Evolutionary conservation across 441 rosid genomes (phyloP).

Genomic region (Bruguiera hainesii): DNA sequence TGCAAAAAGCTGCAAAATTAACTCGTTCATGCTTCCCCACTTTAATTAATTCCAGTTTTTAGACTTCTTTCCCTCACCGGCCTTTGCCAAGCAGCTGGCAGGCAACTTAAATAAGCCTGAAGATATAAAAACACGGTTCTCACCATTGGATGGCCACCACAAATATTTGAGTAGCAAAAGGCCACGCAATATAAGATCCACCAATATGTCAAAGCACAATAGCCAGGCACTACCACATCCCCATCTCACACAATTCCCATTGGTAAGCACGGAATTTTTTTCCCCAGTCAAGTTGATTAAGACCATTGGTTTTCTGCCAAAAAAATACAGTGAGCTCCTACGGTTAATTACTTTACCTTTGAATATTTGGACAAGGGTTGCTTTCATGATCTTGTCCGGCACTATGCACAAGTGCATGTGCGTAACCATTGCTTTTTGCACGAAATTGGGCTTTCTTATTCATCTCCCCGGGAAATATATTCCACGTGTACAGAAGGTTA

Average conservation of each 20-base stretch:
- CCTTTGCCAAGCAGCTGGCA: no score
- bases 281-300: background rate
- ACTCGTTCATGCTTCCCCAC: conserved; percentile 2
- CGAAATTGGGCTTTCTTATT: background rate
- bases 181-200: no score
- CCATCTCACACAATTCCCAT: background rate
- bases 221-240: no score
- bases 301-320: conserved; percentile 7
- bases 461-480: background rate
- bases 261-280: no score
- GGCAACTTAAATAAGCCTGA: no score
- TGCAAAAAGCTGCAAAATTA: conserved; percentile 12
- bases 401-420: conserved; percentile 12
- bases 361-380: background rate
- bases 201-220: no score
- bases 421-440: conserved; percentile 5
- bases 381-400: conserved; percentile 4
- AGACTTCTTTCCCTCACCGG: background rate
- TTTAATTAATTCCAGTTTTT: background rate
- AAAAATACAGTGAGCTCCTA: conserved; percentile 12
- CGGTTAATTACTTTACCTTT: background rate
- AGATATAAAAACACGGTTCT: background rate
- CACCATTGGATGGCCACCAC: no score
- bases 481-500: background rate
- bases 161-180: no score